phyloP scores from a whole-genome alignment of 2,329 filamentous ascomycete genomes.

The Pestalotiopsis sp. region DNA sequence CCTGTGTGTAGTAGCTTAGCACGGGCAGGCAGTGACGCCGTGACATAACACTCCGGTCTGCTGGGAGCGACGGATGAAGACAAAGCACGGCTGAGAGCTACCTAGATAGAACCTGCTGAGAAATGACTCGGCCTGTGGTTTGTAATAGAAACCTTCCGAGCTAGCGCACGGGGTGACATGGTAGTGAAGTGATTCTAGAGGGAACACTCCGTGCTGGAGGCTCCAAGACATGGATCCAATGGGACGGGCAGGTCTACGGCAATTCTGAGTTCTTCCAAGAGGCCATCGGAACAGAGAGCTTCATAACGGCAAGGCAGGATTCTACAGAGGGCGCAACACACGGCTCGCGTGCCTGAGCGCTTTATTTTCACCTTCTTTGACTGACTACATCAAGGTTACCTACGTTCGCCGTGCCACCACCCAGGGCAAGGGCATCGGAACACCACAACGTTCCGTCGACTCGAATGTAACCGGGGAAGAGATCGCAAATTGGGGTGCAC shows the following conservation, averaged over 20 bases:
- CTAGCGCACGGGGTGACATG: neutral
- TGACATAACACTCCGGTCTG: neutral
- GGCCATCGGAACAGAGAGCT: neutral
- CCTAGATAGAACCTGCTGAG: neutral
- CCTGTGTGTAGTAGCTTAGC: neutral
- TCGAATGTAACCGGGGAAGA: neutral
- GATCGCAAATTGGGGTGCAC: neutral
- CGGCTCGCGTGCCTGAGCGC: neutral
- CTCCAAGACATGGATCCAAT: neutral
- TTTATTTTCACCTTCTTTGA: neutral
- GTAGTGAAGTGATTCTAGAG: too few species aligned
- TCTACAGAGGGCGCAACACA: neutral
- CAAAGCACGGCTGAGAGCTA: neutral
- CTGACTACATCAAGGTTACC: too few species aligned
- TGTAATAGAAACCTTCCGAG: neutral
- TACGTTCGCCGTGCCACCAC: too few species aligned
- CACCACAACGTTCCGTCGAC: neutral
- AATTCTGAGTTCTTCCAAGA: neutral
- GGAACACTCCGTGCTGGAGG: neutral
- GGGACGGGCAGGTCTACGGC: neutral
- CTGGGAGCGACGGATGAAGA: neutral
- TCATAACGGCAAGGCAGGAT: neutral
- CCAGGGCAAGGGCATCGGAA: neutral
- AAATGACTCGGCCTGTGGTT: neutral
- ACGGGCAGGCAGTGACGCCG: neutral